Conservation (phyloP, 768 basidiomycete species). For the Rhodosporidiobolus sp. region DNA sequence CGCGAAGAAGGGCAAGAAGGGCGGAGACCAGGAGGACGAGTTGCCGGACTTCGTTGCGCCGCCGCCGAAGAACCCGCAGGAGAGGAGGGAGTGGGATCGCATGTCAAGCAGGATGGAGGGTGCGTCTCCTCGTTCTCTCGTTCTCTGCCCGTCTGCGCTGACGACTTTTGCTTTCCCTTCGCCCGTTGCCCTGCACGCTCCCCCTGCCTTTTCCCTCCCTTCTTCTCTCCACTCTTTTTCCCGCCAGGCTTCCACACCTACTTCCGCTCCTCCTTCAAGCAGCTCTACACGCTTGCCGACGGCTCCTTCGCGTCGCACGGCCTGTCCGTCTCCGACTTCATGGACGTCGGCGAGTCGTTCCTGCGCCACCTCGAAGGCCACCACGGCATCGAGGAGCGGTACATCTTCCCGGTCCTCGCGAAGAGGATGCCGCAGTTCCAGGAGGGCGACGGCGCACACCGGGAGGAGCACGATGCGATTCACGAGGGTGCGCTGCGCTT, state of each 20-base stretch:
- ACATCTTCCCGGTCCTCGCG: constrained; percentile 49
- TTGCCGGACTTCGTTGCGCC: constrained; percentile 27
- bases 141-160: not conserved
- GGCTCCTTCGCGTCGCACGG: constrained; percentile 69
- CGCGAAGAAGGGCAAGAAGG: constrained; percentile 9
- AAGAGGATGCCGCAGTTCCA: constrained; percentile 50
- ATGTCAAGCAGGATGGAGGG: constrained; percentile 25
- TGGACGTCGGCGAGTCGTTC: constrained; percentile 17
- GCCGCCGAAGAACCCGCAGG: constrained; percentile 17
- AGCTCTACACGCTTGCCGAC: constrained; percentile 69
- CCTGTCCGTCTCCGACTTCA: constrained; percentile 11
- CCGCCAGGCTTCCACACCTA: constrained; percentile 25
- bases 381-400: constrained; percentile 40
- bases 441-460: constrained; percentile 47
- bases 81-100: constrained; percentile 25
- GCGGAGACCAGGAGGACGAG: not conserved
- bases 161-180: too few species aligned
- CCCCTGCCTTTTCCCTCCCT: too few species aligned
- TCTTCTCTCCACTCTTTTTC: too few species aligned
- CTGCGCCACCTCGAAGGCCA: constrained; percentile 13
- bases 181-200: too few species aligned
- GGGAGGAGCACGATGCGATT: constrained; percentile 48
- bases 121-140: not conserved
- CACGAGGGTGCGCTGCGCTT: constrained; percentile 45
- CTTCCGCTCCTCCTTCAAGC: constrained; percentile 50